A percentile compares a stretch with the other conserved stretches of the same genome.
Evolutionary conservation across 2,329 filamentous ascomycete genomes (phyloP).

Genomic region (Periconia sp.): DNA sequence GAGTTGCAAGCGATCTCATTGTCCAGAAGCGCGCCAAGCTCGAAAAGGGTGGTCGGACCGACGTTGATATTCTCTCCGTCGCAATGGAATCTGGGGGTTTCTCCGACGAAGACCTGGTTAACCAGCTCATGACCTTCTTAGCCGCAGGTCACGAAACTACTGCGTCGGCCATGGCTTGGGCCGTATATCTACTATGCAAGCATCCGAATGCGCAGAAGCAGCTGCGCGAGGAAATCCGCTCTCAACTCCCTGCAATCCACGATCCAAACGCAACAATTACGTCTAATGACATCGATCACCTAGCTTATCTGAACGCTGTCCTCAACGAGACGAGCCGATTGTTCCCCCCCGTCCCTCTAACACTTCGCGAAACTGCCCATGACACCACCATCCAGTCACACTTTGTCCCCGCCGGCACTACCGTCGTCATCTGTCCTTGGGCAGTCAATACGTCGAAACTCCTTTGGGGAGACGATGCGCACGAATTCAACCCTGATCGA

Average conservation of each 20-base stretch:
- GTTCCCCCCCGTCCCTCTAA: slow-evolving; percentile 73
- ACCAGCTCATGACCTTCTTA: slow-evolving; percentile 91
- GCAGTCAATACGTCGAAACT: slow-evolving; percentile 72
- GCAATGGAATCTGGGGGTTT: slow-evolving; percentile 79
- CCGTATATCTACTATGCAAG: slow-evolving; percentile 59
- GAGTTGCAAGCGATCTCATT: slow-evolving; percentile 72
- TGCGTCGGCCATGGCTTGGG: slow-evolving; percentile 60
- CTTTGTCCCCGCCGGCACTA: slow-evolving; percentile 72
- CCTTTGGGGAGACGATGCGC: slow-evolving; percentile 79
- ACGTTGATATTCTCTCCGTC: slow-evolving; percentile 79
- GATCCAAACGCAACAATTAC: slow-evolving; percentile 52
- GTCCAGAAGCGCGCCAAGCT: slow-evolving; percentile 69
- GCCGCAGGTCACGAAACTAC: slow-evolving; percentile 70
- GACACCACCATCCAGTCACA: slow-evolving; percentile 71
- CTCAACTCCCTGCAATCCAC: slow-evolving; percentile 51
- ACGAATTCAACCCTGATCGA: slow-evolving; percentile 76
- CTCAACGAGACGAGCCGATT: slow-evolving; percentile 78
- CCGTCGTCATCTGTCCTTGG: slow-evolving; percentile 67
- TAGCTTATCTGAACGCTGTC: slow-evolving; percentile 79
- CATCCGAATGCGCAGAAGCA: slow-evolving; percentile 56
- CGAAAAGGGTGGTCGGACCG: slow-evolving; percentile 51
- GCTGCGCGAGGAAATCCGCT: slow-evolving; percentile 59
- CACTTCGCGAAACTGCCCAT: slow-evolving; percentile 67
- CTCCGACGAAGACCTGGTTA: slow-evolving; percentile 78
- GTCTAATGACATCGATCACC: slow-evolving; percentile 68